Evolutionary conservation across 192 early-diverging fungal species (phyloP).

Genomic region (Mortierella hygrophila): DNA sequence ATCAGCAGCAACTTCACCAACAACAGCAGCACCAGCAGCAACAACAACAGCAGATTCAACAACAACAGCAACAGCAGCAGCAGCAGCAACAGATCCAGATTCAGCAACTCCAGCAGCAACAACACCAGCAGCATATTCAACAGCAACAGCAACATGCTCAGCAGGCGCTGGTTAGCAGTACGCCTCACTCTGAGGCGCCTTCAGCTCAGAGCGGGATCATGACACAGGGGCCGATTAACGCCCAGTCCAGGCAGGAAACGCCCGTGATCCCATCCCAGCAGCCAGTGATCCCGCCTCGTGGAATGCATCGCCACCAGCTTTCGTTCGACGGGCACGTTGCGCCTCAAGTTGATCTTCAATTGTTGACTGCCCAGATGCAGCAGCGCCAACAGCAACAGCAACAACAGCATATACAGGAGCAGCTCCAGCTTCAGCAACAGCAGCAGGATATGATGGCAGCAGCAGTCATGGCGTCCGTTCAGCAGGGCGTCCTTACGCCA

Average conservation of each 20-base stretch:
- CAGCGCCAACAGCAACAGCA: slow-evolving; percentile 25
- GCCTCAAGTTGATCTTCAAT: slow-evolving; percentile 30
- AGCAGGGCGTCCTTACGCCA: slow-evolving; percentile 22
- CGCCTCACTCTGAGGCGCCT: not conserved
- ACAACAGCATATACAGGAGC: slow-evolving; percentile 17
- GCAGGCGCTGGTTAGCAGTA: not conserved
- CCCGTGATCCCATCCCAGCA: slow-evolving; percentile 53
- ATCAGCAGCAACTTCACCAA: slow-evolving; percentile 18
- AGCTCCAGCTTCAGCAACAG: slow-evolving; percentile 22
- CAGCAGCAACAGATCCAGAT: not conserved
- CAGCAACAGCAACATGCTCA: slow-evolving; percentile 8
- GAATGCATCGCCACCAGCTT: slow-evolving; percentile 43
- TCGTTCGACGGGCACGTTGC: slow-evolving; percentile 36
- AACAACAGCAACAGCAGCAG: slow-evolving; percentile 24
- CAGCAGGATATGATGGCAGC: slow-evolving; percentile 41
- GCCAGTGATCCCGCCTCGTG: slow-evolving; percentile 11
- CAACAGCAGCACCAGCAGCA: not conserved
- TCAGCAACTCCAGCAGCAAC: slow-evolving; percentile 31
- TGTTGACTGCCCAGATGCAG: slow-evolving; percentile 41
- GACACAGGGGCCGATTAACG: slow-evolving; percentile 18
- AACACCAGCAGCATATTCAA: not conserved
- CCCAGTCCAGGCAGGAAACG: slow-evolving; percentile 14
- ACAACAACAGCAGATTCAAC: slow-evolving; percentile 2
- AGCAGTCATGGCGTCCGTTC: slow-evolving; percentile 15
- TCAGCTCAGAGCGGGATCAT: slow-evolving; percentile 6